A percentile compares a stretch with the other conserved stretches of the same genome.
Conservation (phyloP, 768 basidiomycete genomes). For the Calvatia gigantea region DNA sequence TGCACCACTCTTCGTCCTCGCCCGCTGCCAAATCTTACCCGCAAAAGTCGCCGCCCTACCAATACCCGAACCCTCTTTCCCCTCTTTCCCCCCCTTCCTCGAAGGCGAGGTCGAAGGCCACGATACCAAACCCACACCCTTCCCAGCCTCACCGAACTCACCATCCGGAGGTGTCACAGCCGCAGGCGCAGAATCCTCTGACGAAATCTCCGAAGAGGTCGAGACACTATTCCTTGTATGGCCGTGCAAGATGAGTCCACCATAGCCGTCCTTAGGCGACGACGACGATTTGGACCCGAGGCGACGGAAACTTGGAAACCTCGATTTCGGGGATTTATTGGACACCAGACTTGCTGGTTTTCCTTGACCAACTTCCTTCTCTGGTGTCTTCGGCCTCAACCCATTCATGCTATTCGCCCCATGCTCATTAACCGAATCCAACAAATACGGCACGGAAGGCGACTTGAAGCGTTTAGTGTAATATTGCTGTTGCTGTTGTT, state of each 20-base stretch:
- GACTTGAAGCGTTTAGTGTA: conserved; percentile 10
- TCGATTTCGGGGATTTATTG: conserved; percentile 31
- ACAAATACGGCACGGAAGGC: conserved; percentile 7
- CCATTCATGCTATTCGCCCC: background rate
- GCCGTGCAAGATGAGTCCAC: background rate
- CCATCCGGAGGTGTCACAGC: conserved; percentile 31
- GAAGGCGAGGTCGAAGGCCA: conserved; percentile 53
- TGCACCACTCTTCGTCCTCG: conserved; percentile 49
- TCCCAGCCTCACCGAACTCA: conserved; percentile 27
- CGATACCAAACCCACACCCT: conserved; percentile 23
- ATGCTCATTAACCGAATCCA: conserved; percentile 3
- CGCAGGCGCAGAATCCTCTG: conserved; percentile 67
- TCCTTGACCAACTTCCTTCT: conserved; percentile 26
- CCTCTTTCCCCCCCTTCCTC: conserved; percentile 29
- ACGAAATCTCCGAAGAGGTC: conserved; percentile 56
- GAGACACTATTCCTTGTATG: conserved; percentile 57
- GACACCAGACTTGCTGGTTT: conserved; percentile 48
- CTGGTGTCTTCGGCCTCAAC: conserved; percentile 17
- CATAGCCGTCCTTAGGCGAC: conserved; percentile 23
- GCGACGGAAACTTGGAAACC: conserved; percentile 47
- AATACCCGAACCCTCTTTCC: conserved; percentile 19
- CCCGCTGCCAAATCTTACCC: conserved; percentile 54
- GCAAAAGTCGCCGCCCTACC: conserved; percentile 58
- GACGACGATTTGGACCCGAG: conserved; percentile 38
- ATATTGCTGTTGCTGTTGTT: background rate